Conservation (phyloP, 495 filamentous ascomycete genomes). For the Talaromyces thailandensis region DNA sequence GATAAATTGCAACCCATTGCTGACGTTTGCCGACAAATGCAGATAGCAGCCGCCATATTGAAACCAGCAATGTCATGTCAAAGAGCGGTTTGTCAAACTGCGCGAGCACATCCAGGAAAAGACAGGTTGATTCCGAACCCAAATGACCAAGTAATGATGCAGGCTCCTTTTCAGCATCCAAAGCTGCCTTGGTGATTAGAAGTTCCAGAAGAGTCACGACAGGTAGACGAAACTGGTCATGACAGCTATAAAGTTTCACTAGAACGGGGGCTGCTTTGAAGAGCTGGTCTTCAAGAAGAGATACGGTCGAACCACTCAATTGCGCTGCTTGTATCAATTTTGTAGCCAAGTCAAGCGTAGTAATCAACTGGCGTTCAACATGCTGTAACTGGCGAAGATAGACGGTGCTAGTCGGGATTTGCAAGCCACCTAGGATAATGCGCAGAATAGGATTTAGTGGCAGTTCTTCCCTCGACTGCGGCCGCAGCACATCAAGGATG, state of each 20-base stretch:
- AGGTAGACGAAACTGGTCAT: conserved; percentile 53
- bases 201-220: conserved; percentile 62
- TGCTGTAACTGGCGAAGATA: conserved; percentile 47
- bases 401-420: conserved; percentile 54
- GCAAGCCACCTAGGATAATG: conserved; percentile 57
- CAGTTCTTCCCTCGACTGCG: conserved; percentile 55
- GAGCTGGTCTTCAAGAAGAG: conserved; percentile 64
- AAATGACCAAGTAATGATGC: conserved; percentile 86
- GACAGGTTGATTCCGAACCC: conserved; percentile 67
- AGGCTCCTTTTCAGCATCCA: conserved; percentile 54
- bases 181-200: conserved; percentile 60
- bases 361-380: conserved; percentile 53
- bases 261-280: conserved; percentile 70
- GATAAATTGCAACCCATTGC: conserved; percentile 88
- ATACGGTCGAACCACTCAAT: conserved; percentile 48
- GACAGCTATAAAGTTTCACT: conserved; percentile 68
- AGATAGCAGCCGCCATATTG: conserved; percentile 79
- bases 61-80: conserved; percentile 47
- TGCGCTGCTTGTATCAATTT: conserved; percentile 61
- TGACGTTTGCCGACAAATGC: conserved; percentile 84
- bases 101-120: conserved; percentile 71
- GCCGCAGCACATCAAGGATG: conserved; percentile 66
- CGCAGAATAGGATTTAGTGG: conserved; percentile 71
- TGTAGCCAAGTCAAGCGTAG: conserved; percentile 55
- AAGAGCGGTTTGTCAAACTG: conserved; percentile 69